Evolutionary conservation across 176 grass and related monocot genomes (phyloP), one percentile per base, ranked within the genome.

Genomic region (Aegilops sharonensis): DNA sequence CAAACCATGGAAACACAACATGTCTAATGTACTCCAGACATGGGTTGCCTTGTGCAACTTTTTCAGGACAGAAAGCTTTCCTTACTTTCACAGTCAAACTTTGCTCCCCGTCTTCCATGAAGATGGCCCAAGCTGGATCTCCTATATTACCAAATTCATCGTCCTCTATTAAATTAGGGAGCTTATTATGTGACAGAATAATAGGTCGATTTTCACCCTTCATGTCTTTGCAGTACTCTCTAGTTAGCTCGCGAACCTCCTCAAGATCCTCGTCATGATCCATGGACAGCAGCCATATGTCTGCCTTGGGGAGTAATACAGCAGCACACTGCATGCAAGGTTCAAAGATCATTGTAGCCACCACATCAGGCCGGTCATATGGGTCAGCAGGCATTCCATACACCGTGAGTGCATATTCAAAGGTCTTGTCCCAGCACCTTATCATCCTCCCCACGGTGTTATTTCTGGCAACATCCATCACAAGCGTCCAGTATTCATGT

Each of bases 1-100:
- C 85, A 90, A 93, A 95, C 95, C 91, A 93, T 75, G 89, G 89
- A 35, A 95, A 86, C 47, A 93, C 78, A 30, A 97, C 86, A 78
- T 93, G 93, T 48, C 91, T 89, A 14, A 97, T 84, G 77, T 93
- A 94, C 69, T 97, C 95, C 66, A 93, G 82, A 23, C 92, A 97
- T 8, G 91, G 95, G 39, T 97, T 97, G 15, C 90, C 95, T 62
- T 11, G 13, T 25, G 93, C 91, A 85, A 92, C 54, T 57, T 74
- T 83, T 59, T 88, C 81, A 81, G 92, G 92, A 45, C 95, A 97
- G 68, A 62, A 24, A 24, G 59, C 59, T 80, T 95, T 91, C 75
- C 93, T 95, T 91, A 93, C 90, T 79, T 98, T 98, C 83, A 37
- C 35, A 27, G 6, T 32, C 64, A 67, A 8, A 67, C 1, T 34